Percentiles rank a stretch among this genome's conserved stretches.
These are phyloP conservation scores for Globisporangium iwayamae DNA, from an alignment of 352 stramenopile species.

Conservation along the genomic window DNA sequence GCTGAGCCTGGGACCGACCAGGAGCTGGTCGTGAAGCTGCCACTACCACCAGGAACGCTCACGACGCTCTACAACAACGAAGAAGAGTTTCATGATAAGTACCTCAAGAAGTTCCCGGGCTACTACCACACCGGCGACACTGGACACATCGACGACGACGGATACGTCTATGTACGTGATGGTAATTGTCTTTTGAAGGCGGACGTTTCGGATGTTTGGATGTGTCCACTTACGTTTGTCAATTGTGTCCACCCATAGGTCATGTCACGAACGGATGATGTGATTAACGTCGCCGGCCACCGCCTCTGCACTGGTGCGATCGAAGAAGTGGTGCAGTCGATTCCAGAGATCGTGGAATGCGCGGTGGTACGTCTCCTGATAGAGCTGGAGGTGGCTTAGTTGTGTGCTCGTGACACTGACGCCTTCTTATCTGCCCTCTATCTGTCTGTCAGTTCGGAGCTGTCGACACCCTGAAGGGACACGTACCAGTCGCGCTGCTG, in stretches of 20 bases:
- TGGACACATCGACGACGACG: conserved; percentile 86
- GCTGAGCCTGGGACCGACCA: conserved; percentile 48
- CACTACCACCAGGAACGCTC: conserved; percentile 76
- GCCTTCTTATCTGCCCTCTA: background rate
- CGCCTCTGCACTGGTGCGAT: conserved; percentile 85
- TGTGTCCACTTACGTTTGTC: background rate
- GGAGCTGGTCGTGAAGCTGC: conserved; percentile 79
- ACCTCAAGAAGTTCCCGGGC: conserved; percentile 79
- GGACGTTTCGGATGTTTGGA: background rate
- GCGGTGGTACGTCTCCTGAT: conserved; percentile 49
- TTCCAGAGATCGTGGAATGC: conserved; percentile 84
- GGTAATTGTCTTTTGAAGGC: no score
- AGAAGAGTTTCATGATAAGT: conserved; percentile 74
- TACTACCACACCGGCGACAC: conserved; percentile 90
- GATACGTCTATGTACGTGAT: conserved; percentile 51
- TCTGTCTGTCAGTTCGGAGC: conserved; percentile 16
- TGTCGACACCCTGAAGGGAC: conserved; percentile 23
- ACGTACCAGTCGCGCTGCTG: conserved; percentile 30
- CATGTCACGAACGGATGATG: conserved; percentile 89
- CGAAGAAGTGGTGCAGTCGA: conserved; percentile 85
- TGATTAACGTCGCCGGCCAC: conserved; percentile 90
- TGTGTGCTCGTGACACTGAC: background rate
- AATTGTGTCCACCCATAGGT: conserved; percentile 37
- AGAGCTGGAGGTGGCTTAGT: no score
- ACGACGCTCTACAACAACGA: conserved; percentile 86